These are phyloP conservation scores for Akanthomyces uredinophilus DNA, from an alignment of 2,329 filamentous ascomycete species.

Conservation along the genomic window DNA sequence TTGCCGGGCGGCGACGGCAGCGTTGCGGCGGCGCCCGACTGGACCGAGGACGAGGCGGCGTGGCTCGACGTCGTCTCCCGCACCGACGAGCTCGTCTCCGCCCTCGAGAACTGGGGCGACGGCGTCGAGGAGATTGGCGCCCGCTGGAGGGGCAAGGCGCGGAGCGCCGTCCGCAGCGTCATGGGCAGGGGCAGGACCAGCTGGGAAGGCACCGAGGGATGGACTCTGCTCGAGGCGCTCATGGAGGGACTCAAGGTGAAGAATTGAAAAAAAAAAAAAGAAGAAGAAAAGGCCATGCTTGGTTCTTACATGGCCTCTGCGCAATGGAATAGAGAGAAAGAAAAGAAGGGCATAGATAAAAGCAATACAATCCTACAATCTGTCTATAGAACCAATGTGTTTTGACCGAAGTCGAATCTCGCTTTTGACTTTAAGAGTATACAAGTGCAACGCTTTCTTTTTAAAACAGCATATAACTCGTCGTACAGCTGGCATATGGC, in stretches of 20 bases:
- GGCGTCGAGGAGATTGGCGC: conserved; percentile 63
- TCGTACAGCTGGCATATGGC: background rate
- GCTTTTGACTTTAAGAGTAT: background rate
- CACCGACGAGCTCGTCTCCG: conserved; percentile 75
- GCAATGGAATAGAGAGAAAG: background rate
- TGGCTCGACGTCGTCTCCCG: conserved; percentile 72
- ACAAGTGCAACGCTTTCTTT: background rate
- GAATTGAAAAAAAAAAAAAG: conserved; percentile 3
- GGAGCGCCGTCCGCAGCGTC: conserved; percentile 77
- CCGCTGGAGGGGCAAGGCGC: conserved; percentile 84
- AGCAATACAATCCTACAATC: background rate
- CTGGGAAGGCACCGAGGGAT: conserved; percentile 75
- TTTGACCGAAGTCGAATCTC: background rate
- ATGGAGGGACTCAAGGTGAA: conserved; percentile 49
- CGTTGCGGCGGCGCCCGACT: conserved; percentile 18
- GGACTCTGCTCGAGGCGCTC: conserved; percentile 53
- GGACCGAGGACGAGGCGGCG: conserved; percentile 50
- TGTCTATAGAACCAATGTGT: background rate
- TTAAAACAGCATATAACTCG: background rate
- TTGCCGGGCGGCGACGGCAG: conserved; percentile 23
- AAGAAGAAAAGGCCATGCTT: background rate
- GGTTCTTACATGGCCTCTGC: background rate
- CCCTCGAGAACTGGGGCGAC: conserved; percentile 73
- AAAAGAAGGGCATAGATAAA: background rate
- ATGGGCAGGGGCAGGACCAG: conserved; percentile 73